Evolutionary conservation across 306 rosid genomes (phyloP), one percentile per base, ranked within the genome.

Genomic region (Lithocarpus polystachyus): DNA sequence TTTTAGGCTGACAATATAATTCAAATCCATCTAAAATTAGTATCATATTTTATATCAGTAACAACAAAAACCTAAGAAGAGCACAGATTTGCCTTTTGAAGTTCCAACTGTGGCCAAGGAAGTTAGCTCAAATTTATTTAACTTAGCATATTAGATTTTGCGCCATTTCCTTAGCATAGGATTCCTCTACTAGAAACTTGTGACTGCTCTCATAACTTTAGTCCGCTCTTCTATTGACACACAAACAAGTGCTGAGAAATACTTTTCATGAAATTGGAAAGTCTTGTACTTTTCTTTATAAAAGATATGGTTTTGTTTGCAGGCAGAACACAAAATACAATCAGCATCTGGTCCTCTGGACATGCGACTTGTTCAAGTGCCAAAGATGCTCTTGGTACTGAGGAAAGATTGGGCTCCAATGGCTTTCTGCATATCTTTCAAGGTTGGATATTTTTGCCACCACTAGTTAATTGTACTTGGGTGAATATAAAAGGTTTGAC

Each of bases 261-360:
- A 6, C 53, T 28, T 15, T 15, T 64, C 71, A 17, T 64, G 23
- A 1, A 14, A 23, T 2, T 26, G n/a, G 4, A 48, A 48, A 48
- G 53, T 10, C 53, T 48, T 48, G 22, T 17, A 29, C 45, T 29
- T 64, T 64, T 60, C 33, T 60, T 60, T 24, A 60, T 24, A 23
- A 23, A 60, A 60, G 33, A 9, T 37, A 24, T 22, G 8, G 22
- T 65, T 82, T 68, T 12, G 65, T 81, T 77, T 93, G 83, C 88
- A 93, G 98, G 98, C 80, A 48, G 97, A 88, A 68, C 99, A 95
- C 84, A 95, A 95, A 86, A 93, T 93, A 80, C 98, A 93, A 88
- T 95, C 98, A 43, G 97, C 91, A 77, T 86, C 97, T 78, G 91
- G 89, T 69, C 87, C 94, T 13, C 88, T 91, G 84, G 95, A 95